Evolutionary conservation across 2,329 filamentous ascomycete genomes (phyloP), one percentile per base, ranked within the genome.

Genomic region (Mollisiaceae sp.): DNA sequence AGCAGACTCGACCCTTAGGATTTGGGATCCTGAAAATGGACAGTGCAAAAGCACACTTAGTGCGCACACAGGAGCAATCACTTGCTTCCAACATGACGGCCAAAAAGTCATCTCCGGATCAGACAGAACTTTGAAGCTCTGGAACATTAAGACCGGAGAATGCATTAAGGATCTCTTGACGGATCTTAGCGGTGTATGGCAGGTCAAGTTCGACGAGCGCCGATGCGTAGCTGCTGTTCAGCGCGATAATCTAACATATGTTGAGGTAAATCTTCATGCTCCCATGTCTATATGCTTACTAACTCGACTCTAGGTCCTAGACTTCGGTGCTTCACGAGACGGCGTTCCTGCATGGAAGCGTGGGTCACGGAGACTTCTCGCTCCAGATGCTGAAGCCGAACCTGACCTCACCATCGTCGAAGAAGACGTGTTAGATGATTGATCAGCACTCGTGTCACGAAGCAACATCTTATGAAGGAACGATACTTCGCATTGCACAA

Each of bases 121-220:
- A 65, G 95, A 99, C 77, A 89, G 94, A 74, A 97, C 93, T 3
- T 83, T 99, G 69, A 99, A 99, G 82, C 96, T 99, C 92, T 99
- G 95, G 95, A 93, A 99, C 75, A 91, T 97, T 59, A 88, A 89
- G 73, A 97, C 90, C 1, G 95, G 95, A 58, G 91, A 97, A 73
- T 97, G 93, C 77, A 89, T 97, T 60, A 91, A 94, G 71, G 94
- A 99, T 78, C 85, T 99, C 50, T 83, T 99, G 74, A 97, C 93
- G 15, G 94, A 97, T 75, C 84, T 99, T 41, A 94, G 90, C 71
- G 94, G 94, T n/a, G 95, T 99, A 8, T 99, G 95, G 95, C 95
- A 99, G 81, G 95, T 99, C 74, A 95, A 95, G 75, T 99, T 99
- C 80, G 94, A 99, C 75, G 93, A 96, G 76, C 86, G 95, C 71